These are phyloP conservation scores for Apophysomyces sp. DNA, from an alignment of 371 early-diverging fungal genomes.

Conservation along the genomic window DNA sequence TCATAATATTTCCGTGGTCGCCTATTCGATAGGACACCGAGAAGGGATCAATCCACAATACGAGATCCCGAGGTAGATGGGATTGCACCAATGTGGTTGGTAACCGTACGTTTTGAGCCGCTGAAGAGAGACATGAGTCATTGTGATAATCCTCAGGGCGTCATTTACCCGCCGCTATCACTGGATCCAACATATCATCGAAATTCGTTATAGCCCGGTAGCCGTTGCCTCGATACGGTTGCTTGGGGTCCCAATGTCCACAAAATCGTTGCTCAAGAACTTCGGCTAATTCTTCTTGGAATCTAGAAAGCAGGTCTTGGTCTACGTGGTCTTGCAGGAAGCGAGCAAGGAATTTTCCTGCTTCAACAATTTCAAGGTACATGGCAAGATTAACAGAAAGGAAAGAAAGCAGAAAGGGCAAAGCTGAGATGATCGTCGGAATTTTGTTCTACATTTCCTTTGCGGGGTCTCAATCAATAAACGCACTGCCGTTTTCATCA, in stretches of 20 bases:
- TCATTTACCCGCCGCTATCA: conserved; percentile 45
- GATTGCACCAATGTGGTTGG: conserved; percentile 21
- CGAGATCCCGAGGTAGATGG: conserved; percentile 71
- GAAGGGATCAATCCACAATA: conserved; percentile 85
- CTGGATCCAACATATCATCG: conserved; percentile 66
- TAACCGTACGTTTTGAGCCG: conserved; percentile 27
- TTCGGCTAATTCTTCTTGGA: conserved; percentile 44
- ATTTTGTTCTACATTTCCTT: too few species aligned
- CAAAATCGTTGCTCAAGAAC: conserved; percentile 44
- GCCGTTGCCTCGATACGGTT: conserved; percentile 70
- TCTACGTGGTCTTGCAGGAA: conserved; percentile 50
- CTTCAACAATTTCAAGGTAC: conserved; percentile 66
- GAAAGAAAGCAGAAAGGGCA: too few species aligned
- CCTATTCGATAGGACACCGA: conserved; percentile 76
- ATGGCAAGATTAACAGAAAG: conserved; percentile 25
- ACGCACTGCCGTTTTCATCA: too few species aligned
- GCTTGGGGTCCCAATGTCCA: conserved; percentile 75
- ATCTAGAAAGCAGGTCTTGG: conserved; percentile 30
- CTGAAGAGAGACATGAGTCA: conserved; percentile 12
- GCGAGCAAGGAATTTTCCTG: conserved; percentile 58
- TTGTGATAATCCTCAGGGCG: not conserved
- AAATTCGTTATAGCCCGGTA: conserved; percentile 77
- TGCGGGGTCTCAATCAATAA: too few species aligned
- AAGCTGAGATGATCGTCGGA: too few species aligned
- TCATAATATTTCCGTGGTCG: conserved; percentile 73